Conservation (phyloP, 169 alveolate genomes). For the Sarcocystis neurona region DNA sequence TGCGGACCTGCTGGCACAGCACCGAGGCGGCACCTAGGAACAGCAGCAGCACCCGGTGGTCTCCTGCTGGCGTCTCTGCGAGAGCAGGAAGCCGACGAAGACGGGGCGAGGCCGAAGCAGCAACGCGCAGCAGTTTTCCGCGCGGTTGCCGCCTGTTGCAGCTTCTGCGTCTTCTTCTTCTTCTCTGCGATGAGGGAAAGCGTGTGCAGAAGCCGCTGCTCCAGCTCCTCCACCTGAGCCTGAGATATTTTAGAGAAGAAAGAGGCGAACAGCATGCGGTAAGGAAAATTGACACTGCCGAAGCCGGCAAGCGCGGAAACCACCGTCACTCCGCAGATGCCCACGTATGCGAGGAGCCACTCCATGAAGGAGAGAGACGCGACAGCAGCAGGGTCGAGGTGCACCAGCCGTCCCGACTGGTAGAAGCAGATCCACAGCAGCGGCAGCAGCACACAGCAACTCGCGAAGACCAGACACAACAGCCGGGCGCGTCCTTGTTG, state of each 20-base stretch:
- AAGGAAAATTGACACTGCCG: constrained; percentile 54
- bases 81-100: background rate
- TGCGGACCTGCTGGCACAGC: no score
- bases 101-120: no score
- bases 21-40: no score
- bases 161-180: constrained; percentile 33
- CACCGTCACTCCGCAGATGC: constrained; percentile 61
- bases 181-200: constrained; percentile 44
- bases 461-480: constrained; percentile 32
- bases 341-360: constrained; percentile 56
- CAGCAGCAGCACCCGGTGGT: no score
- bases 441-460: constrained; percentile 51
- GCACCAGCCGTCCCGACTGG: constrained; percentile 58
- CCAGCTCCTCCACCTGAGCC: constrained; percentile 46
- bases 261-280: constrained; percentile 37
- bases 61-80: background rate
- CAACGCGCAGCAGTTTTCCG: no score
- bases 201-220: constrained; percentile 58
- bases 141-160: constrained; percentile 55
- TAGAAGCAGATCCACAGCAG: constrained; percentile 54
- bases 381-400: constrained; percentile 44
- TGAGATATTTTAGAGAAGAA: constrained; percentile 48
- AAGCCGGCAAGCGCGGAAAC: constrained; percentile 65
- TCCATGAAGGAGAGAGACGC: constrained; percentile 51
- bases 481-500: no score